Base-by-base conservation (phyloP, 495 filamentous ascomycete genomes). In the Talaromyces liani region DNA sequence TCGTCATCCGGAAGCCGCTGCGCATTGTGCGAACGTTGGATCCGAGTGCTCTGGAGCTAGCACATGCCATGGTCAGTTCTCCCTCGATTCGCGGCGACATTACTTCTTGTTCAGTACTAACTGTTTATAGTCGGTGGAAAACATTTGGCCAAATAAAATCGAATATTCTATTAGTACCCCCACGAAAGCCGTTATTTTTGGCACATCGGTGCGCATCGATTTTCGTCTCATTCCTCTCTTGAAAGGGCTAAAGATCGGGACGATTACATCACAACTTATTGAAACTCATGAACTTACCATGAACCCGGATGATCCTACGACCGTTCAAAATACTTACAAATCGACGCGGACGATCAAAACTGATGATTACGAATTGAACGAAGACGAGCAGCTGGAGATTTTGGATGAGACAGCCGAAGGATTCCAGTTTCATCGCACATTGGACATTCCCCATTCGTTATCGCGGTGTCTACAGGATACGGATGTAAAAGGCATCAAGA, bases 131-230 rank as follows among this genome's bases (percentile, higher is more conserved):
- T 82, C 88, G n/a, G 87, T 96, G 60, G 90, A 96, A 72, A 96
- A 96, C 69, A 84, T 94, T 62, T 98, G 94, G 94, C 85, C 90
- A 10, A 90, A 93, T 74, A 98, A 98, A 79, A 84, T 97, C 68
- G 87, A 94, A 69, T 98, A 98, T 72, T 89, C 89, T 6, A 88
- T 98, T 63, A 86, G 87, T 64, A 87, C 93, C 7, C 93, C 94
- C 2, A 91, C 88, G 61, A 96, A 95, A 69, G 93, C 92, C 0
- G 87, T 94, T 62, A 87, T 96, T 8, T 97, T 96, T 66, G 94
- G 94, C 41, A 95, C 91, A 16, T 80, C 81, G 18, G 85, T 97
- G 51, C 85, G 86, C 12, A 77, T 96, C 29, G 86, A 93, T 62
- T 91, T 97, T 73, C 81, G 85, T 51, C 84, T 98, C 59, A 85